Conservation (phyloP, 495 filamentous ascomycete species). For the Neurospora hispaniola region DNA sequence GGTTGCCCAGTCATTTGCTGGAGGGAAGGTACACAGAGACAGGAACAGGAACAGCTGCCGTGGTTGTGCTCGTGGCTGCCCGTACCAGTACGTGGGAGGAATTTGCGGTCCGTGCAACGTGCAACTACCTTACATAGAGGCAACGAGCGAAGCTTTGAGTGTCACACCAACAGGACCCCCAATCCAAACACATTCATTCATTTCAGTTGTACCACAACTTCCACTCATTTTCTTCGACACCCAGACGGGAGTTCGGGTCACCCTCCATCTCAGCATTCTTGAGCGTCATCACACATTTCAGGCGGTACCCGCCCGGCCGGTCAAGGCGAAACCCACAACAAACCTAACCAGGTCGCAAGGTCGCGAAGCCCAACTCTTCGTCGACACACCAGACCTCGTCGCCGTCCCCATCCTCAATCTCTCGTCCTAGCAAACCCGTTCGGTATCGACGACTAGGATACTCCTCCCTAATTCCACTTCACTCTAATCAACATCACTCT, state of each 20-base stretch:
- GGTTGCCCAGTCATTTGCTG: background rate
- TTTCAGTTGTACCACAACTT: background rate
- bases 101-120: background rate
- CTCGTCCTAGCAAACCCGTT: background rate
- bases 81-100: background rate
- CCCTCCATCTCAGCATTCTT: background rate
- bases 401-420: background rate
- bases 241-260: background rate
- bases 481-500: background rate
- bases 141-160: background rate
- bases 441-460: background rate
- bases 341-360: background rate
- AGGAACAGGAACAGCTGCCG: background rate
- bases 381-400: background rate
- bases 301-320: background rate
- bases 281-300: background rate
- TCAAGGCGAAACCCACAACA: background rate
- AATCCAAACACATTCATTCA: background rate
- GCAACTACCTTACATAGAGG: background rate
- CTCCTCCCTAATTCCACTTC: background rate
- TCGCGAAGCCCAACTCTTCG: background rate
- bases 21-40: background rate
- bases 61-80: background rate
- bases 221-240: background rate
- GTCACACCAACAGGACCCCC: background rate